Evolutionary conservation across 345 rosid species (phyloP).

Genomic region (Aquilaria sinensis): DNA sequence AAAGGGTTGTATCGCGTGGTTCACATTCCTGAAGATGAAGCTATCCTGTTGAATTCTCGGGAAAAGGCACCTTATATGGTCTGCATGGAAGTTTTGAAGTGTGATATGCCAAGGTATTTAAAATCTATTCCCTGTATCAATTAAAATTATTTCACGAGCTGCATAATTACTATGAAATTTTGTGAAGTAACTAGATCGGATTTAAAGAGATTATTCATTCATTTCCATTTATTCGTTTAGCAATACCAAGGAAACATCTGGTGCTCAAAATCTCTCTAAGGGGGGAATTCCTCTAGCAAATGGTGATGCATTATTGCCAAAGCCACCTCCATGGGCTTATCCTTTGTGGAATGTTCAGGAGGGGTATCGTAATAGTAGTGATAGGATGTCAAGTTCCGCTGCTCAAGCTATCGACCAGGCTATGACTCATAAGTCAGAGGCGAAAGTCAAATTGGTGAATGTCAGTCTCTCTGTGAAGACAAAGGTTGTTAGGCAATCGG

Average conservation of each 20-base stretch:
- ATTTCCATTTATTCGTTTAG: slow-evolving; percentile 27
- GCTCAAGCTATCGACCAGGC: slow-evolving; percentile 99
- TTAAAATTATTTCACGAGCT: background rate
- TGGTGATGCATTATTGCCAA: slow-evolving; percentile 90
- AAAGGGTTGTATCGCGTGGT: slow-evolving; percentile 90
- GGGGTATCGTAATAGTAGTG: slow-evolving; percentile 91
- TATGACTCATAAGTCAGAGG: slow-evolving; percentile 79
- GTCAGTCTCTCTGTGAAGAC: slow-evolving; percentile 63
- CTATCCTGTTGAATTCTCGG: slow-evolving; percentile 94
- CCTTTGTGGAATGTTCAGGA: slow-evolving; percentile 98
- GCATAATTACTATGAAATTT: background rate
- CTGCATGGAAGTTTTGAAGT: slow-evolving; percentile 82
- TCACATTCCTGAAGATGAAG: slow-evolving; percentile 98
- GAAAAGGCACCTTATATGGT: slow-evolving; percentile 98
- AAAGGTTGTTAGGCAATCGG: slow-evolving; percentile 20
- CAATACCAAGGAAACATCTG: slow-evolving; percentile 62
- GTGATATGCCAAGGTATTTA: slow-evolving; percentile 70
- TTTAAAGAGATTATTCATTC: slow-evolving; percentile 1
- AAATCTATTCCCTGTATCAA: background rate
- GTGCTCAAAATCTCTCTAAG: slow-evolving; percentile 81
- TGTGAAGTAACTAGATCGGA: background rate
- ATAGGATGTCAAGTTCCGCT: slow-evolving; percentile 90
- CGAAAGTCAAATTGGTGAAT: slow-evolving; percentile 66
- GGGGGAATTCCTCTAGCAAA: slow-evolving; percentile 99
- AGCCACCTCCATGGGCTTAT: slow-evolving; percentile 99